Base-by-base conservation (phyloP, 2,329 filamentous ascomycete genomes). In the Pseudocercospora musae region DNA sequence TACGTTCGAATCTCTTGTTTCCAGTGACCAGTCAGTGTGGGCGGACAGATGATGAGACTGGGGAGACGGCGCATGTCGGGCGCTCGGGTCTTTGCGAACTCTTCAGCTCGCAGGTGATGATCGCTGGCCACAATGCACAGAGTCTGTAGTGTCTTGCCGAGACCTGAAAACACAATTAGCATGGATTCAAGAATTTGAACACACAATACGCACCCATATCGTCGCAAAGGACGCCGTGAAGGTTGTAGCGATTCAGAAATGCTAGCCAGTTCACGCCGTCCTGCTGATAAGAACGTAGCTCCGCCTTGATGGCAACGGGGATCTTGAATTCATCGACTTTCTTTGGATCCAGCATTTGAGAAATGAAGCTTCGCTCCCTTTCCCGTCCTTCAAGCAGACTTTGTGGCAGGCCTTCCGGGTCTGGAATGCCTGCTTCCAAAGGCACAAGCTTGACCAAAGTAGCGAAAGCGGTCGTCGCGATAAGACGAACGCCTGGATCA, bases 241-340 rank as follows among this genome's bases (percentile, higher is more conserved):
- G 86, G 72, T 99, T 94, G 75, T 98, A 99, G 62, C 93, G 93
- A 76, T 99, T 99, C 69, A 99, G 87, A 79, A 99, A 99, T 60
- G 96, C 89, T 57, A 99, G 86, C 95, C 95, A 99, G 74, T 99
- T 99, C 73, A 99, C 94, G 75, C 95, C 95, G 58, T 99, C 95
- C 77, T 99, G 95, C 76, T 99, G 96, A 74, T 99, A 99, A 0
- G 93, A 96, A 66, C 95, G 91, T 57, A 99, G 85, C 72, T 96
- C 92, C 0, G 95, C 96, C 77, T 98, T 98, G 81, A 99, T 99
- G 4, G 92, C 90, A 48, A 99, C 95, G 0, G 95, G 95, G 50
- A 99, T 96, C 67, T 89, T 81, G 77, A 98, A 99, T 0, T 90
- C 82, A 76, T 99, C 95, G 23, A 99, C 92, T 78, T 99, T 99